Conservation (phyloP, 2,329 filamentous ascomycete species). For the Paraphoma sp. region DNA sequence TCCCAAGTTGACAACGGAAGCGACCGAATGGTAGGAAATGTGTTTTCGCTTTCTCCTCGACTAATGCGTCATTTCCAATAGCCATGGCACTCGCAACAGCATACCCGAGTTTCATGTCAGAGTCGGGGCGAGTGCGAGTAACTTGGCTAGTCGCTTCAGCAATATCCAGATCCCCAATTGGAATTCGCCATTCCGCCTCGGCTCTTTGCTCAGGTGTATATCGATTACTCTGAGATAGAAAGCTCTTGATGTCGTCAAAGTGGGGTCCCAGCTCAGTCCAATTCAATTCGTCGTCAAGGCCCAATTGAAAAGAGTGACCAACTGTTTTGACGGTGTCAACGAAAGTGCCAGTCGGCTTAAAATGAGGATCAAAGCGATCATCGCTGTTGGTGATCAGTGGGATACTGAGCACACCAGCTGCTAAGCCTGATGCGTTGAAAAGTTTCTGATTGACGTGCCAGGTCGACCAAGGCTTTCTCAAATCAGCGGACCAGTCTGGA, state of each 20-base stretch:
- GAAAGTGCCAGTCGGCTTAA: constrained; percentile 1
- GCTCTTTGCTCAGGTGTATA: constrained; percentile 6
- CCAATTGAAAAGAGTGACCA: constrained; percentile 1
- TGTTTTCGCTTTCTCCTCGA: background rate
- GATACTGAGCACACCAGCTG: background rate
- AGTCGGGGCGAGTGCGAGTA: background rate
- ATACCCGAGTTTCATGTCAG: constrained; percentile 3
- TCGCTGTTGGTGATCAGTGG: background rate
- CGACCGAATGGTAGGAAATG: background rate
- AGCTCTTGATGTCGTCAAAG: constrained; percentile 6
- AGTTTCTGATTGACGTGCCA: constrained; percentile 3
- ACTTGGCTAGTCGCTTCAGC: constrained; percentile 1
- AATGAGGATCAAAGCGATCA: background rate
- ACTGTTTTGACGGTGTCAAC: constrained; percentile 8
- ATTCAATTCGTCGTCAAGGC: constrained; percentile 2
- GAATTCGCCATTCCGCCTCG: constrained; percentile 16
- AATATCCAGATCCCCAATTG: constrained; percentile 15
- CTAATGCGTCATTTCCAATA: background rate
- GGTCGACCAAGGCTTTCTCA: constrained; percentile 2
- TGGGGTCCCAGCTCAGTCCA: background rate
- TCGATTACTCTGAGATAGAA: background rate
- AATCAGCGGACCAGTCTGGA: constrained; percentile 15
- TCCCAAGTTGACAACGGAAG: constrained; percentile 5
- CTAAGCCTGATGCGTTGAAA: constrained; percentile 5
- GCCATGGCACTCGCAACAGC: background rate